Base-by-base conservation (phyloP, 768 basidiomycete species). In the Gloeopeniophorella convolvens region DNA sequence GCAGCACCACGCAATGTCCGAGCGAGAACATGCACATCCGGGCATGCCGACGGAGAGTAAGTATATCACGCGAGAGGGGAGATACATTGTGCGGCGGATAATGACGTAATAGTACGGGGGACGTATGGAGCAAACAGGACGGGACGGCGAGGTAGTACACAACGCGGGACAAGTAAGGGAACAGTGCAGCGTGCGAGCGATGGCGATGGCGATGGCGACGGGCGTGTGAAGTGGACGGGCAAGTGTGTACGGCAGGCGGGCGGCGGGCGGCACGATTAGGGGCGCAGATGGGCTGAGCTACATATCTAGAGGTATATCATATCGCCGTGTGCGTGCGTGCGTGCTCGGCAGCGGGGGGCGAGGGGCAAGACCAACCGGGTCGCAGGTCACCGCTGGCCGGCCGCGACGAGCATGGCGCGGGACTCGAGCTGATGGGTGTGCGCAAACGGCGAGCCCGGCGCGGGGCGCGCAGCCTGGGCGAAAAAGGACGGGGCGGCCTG, bases 401-500 rank as follows among this genome's bases (percentile, higher is more conserved):
- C 54, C 31, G 54, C 54, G 43, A 57, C 48, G 31, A 58, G 48
- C 13, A 58, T 46, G 42, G 50, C 24, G 9, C 57, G 54, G 18
- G 54, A 18, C 30, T 58, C 57, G 31, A 42, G 28, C 30, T 58
- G 54, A 5, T 56, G 44, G 0, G 45, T 21, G 15, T 56, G 45
- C 30, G 51, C 46, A 27, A 58, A 58, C 16, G 57, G 57, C 10
- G 55, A 56, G 26, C 45, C 48, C 32, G 47, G 37, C n/a, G 50
- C 34, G 5, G 50, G 57, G 15, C 54, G 50, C 2, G 35, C 54
- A 6, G 48, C 37, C 13, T 58, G 57, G 3, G 50, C 50, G 24
- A 58, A 58, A 43, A 51, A 56, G 15, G 55, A 51, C 4, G 57
- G 40, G 7, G 49, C 28, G 5, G 68, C 50, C 54, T 74, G 74